Evolutionary conservation across 2,329 filamentous ascomycete species (phyloP).

Genomic region (Biscogniauxia mediterranea): DNA sequence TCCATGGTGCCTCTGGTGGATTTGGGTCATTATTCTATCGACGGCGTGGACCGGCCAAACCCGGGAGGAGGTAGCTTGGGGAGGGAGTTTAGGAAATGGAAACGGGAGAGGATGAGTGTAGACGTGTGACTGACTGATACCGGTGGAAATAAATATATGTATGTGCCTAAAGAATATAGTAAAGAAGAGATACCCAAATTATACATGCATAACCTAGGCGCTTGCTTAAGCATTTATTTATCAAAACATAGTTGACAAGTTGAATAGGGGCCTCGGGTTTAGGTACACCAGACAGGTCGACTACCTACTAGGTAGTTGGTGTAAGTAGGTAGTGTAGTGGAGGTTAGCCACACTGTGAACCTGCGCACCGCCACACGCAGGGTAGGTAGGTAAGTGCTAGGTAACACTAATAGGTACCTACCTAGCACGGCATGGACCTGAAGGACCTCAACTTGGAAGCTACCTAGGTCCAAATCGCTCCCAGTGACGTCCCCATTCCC

Average conservation of each 20-base stretch:
- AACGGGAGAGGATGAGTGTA: neutral
- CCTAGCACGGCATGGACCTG: no score
- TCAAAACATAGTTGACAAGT: no score
- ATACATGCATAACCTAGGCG: no score
- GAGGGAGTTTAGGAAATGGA: constrained; percentile 27
- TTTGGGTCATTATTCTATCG: constrained; percentile 34
- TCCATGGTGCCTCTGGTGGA: constrained; percentile 64
- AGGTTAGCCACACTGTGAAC: neutral
- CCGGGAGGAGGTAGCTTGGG: constrained; percentile 17
- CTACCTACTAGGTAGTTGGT: no score
- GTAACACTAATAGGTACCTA: no score
- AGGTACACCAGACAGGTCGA: no score
- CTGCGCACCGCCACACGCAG: constrained; percentile 1
- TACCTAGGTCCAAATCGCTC: no score
- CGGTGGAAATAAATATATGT: neutral
- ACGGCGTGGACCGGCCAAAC: constrained; percentile 1
- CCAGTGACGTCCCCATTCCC: neutral
- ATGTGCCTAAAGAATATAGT: neutral
- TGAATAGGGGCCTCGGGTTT: no score
- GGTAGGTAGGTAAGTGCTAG: neutral
- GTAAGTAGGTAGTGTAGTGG: neutral
- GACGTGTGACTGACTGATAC: neutral
- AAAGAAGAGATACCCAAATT: neutral
- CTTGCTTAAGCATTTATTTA: no score
- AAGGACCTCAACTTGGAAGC: no score